Percentiles rank a stretch among this genome's conserved stretches.
phyloP scores from a whole-genome alignment of 2,329 filamentous ascomycete genomes.

The Colletotrichum sp. region DNA sequence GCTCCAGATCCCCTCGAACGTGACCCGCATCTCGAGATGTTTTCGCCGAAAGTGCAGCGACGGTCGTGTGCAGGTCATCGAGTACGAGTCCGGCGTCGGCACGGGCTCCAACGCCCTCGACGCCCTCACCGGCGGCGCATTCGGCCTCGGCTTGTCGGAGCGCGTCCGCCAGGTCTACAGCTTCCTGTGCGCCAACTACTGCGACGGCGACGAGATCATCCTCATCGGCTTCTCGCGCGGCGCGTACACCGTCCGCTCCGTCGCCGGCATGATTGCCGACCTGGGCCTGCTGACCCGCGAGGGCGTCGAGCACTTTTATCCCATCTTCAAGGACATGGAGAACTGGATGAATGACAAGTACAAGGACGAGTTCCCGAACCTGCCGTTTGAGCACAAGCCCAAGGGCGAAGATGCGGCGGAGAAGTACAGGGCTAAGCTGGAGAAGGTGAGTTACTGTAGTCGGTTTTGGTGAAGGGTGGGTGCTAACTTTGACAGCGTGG shows the following conservation, averaged over 20 bases:
- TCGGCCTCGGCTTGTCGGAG: conserved; percentile 60
- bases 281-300: conserved; percentile 58
- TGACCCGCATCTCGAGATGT: conserved; percentile 64
- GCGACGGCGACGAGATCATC: conserved; percentile 61
- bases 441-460: conserved; percentile 36
- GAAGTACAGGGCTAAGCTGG: conserved; percentile 48
- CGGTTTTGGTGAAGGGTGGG: neutral
- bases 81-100: conserved; percentile 67
- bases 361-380: conserved; percentile 49
- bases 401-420: conserved; percentile 45
- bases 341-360: conserved; percentile 53
- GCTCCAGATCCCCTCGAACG: conserved; percentile 61
- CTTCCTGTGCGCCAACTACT: conserved; percentile 67
- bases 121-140: conserved; percentile 57
- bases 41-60: conserved; percentile 57
- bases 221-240: conserved; percentile 64
- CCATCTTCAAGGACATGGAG: conserved; percentile 62
- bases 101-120: conserved; percentile 56
- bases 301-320: conserved; percentile 59
- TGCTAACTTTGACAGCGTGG: neutral
- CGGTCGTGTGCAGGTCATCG: conserved; percentile 62
- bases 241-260: conserved; percentile 63
- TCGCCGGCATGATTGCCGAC: conserved; percentile 57
- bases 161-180: conserved; percentile 65
- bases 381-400: conserved; percentile 55